Conservation (phyloP, 176 grass and related monocot genomes). For the Pontederia paniculata region DNA sequence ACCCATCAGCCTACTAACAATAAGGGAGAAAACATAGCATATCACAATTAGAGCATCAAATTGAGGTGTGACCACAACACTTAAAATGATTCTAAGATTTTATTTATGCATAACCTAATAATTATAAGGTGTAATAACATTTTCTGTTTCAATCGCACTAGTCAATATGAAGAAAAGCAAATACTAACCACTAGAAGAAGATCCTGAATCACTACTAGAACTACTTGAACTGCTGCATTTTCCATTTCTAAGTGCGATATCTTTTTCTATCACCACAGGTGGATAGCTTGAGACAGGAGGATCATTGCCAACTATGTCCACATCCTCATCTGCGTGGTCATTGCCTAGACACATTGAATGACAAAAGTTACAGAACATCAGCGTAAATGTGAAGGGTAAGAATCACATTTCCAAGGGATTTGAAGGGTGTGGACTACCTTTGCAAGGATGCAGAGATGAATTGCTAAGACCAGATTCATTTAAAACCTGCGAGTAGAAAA, state of each 20-base stretch:
- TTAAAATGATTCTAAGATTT: too few species aligned
- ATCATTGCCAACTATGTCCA: conserved; percentile 86
- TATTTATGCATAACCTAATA: too few species aligned
- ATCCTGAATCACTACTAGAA: conserved; percentile 68
- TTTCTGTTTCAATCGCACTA: too few species aligned
- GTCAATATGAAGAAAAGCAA: not conserved
- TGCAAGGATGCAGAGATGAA: conserved; percentile 51
- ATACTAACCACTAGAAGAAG: conserved; percentile 79
- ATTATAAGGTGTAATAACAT: too few species aligned
- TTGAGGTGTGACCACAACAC: too few species aligned
- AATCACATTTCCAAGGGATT: conserved; percentile 4
- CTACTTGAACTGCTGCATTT: conserved; percentile 56
- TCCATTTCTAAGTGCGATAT: conserved; percentile 34
- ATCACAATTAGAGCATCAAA: too few species aligned
- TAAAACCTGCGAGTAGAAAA: conserved; percentile 29
- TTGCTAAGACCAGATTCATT: conserved; percentile 73
- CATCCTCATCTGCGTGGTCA: conserved; percentile 76
- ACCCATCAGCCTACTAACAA: too few species aligned
- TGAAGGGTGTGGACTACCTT: conserved; percentile 38
- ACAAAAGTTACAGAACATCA: conserved; percentile 4
- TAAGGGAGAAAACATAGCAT: too few species aligned
- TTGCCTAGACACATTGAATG: conserved; percentile 11
- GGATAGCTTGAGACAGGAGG: conserved; percentile 39
- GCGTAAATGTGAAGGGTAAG: not conserved
- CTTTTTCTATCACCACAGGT: conserved; percentile 55